Base-by-base conservation (phyloP, 2,329 filamentous ascomycete species). In the Sporothrix globosa region DNA sequence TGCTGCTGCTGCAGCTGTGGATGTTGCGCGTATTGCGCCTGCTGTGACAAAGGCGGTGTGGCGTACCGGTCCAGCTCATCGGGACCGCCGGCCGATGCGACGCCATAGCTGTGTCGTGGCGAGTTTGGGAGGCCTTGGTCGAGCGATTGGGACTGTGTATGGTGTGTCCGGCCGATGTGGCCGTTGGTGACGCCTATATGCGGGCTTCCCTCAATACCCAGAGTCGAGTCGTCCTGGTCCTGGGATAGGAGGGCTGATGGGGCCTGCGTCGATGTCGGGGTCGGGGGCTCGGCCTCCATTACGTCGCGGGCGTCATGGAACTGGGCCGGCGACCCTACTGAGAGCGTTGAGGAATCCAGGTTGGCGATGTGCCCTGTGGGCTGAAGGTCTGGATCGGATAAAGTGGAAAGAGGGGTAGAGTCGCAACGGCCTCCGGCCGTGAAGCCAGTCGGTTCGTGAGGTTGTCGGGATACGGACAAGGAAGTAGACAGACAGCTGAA, bases 331-430 rank as follows among this genome's bases (percentile, higher is more conserved):
- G 84, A 85, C 80, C 83, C 84, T 76, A 80, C 79, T 61, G 81
- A 81, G 46, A 84, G 76, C 21, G 79, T 83, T 72, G 83, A 83
- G 73, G 82, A 83, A 84, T 88, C 86, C 85, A 87, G 83, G 53
- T 68, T 75, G 73, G 44, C 63, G n/a, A 21, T 53, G 34, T 66
- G n/a, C n/a, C 58, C 48, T 19, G 19, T n/a, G 39, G 63, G 41
- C 61, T 52, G 24, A 41, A 48, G 7, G 19, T 17, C 10, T 17
- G 27, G n/a, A 10, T 27, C 19, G 19, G 27, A 27, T 41, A 34
- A 21, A 10, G 65, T 27, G 30, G 27, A 17, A 13, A 34, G 44
- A 65, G 44, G 24, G 21, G 44, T 34, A n/a, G 44, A n/a, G 19
- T 65, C 44, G 61, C 19, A 21, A 63, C 4, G 34, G 34, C 34